Base-by-base conservation (phyloP, 177 flowering plant genomes). In the Vitis hybrid region DNA sequence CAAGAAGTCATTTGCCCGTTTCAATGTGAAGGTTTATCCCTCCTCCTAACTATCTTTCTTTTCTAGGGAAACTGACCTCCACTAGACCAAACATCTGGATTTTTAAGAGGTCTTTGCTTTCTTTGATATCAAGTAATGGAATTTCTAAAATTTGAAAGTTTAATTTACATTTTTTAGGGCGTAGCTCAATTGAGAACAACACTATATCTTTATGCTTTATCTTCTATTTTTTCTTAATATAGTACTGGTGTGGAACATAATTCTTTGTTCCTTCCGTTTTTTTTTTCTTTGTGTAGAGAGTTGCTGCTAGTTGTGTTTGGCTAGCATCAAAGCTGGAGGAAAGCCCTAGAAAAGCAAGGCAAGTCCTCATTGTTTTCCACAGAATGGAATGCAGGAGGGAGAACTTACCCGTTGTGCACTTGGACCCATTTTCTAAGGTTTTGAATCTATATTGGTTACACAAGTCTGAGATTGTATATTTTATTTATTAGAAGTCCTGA, bases 221-320 rank as follows among this genome's bases (percentile, higher is more conserved):
- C 30, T 11, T 58, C 62, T 59, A 48, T 63, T 51, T 53, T 41
- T 49, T 2, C 41, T 35, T 35, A 4, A 35, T 55, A 46, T 13
- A 41, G 6, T 56, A 56, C 30, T 60, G 9, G 12, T 68, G 9
- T 48, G 11, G 11, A 9, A 46, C 10, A 11, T 30, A 6, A 73
- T 51, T 55, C 32, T 49, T 35, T 61, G 17, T 20, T n/a, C 32
- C 17, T 3, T 58, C 6, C 1, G 41, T 32, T 69, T 52, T 55
- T 48, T 61, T 32, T 50, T 27, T 6, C 27, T 30, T 68, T 30
- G 73, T 81, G 79, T 78, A 95, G 99, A 91, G 91, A 76, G 95
- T 93, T 69, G 95, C 98, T 72, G 97, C 99, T 9, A 91, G 97
- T 73, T 91, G 95, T 78, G 88, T 95, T 64, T 95, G 97, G 99